Base-by-base conservation (phyloP, 148 eudicot genomes). In the Fagopyrum homotropicum region DNA sequence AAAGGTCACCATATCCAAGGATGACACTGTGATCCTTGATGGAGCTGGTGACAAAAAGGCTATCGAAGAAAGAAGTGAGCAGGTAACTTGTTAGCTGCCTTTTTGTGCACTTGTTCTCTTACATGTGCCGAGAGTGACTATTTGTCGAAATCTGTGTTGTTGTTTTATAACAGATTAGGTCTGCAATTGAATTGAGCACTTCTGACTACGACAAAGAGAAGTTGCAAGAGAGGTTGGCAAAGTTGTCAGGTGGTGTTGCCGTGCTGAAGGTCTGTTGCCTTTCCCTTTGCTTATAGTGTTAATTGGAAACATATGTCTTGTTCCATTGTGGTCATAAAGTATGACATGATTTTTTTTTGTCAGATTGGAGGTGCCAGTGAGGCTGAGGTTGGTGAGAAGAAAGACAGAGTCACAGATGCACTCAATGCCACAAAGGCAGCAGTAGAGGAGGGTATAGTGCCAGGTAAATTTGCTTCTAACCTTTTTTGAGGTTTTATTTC, bases 351-450 rank as follows among this genome's bases (percentile, higher is more conserved):
- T 29, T 44, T 40, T 57, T 16, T 9, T 72, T 29, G 51, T 11
- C 78, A 95, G 97, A 88, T 95, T 50, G 99, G 99, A 81, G 98
- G 97, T 69, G 99, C 99, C 40, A 96, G 98, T 83, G 99, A 96
- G 86, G 84, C 88, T 54, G 99, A 96, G 83, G 98, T 96, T 48
- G 81, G 90, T 72, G 99, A 96, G 84, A 96, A 96, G 89, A 96
- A 92, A 78, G 99, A 92, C 83, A 88, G 99, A 77, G 96, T 96
- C 43, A 92, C 94, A 3, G 99, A 96, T 82, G 99, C 99, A 74
- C 73, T 96, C 7, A 92, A 96, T 82, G 98, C 99, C 79, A 96
- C 98, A 56, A 90, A 92, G 82, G 99, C 99, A 8, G 98, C 99
- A 26, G 99, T 96, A 43, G 93, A 90, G 60, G 99, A 96, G 86